Evolutionary conservation across 768 basidiomycete species (phyloP).

Genomic region (Tylopilus felleus): DNA sequence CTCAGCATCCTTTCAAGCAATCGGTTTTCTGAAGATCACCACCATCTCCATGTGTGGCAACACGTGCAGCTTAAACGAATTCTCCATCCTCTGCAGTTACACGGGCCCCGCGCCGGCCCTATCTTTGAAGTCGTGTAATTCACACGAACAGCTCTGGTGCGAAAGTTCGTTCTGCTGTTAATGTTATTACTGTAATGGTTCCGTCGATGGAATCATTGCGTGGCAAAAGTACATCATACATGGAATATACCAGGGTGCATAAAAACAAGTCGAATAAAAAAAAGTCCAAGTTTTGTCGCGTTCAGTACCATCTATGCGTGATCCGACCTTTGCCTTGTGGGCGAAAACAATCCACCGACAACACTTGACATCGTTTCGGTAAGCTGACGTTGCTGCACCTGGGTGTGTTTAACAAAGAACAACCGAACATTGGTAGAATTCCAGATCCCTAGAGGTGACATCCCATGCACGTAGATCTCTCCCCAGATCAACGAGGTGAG

Average conservation of each 20-base stretch:
- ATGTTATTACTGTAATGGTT: background rate
- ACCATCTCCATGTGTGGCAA: background rate
- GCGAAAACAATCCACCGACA: constrained; percentile 71
- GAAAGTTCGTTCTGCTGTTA: background rate
- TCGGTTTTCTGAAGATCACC: constrained; percentile 9
- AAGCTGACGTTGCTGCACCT: constrained; percentile 62
- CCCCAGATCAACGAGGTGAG: constrained; percentile 94
- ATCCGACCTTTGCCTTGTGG: constrained; percentile 29
- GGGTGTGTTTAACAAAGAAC: constrained; percentile 89
- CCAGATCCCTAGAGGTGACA: constrained; percentile 88
- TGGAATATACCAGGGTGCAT: background rate
- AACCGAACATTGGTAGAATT: constrained; percentile 84
- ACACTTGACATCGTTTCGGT: constrained; percentile 79
- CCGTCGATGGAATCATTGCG: background rate
- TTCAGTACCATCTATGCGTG: constrained; percentile 16
- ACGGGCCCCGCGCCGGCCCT: background rate
- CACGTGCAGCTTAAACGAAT: background rate
- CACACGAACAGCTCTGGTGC: too few relatives aligned
- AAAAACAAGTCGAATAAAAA: background rate
- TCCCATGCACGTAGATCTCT: constrained; percentile 86
- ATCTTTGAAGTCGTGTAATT: background rate
- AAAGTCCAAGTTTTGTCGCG: background rate
- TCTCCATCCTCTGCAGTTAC: background rate
- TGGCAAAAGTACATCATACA: background rate
- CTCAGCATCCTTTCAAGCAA: constrained; percentile 4